Base-by-base conservation (phyloP, 2,329 filamentous ascomycete genomes). In the Ophiosphaerella narmari region DNA sequence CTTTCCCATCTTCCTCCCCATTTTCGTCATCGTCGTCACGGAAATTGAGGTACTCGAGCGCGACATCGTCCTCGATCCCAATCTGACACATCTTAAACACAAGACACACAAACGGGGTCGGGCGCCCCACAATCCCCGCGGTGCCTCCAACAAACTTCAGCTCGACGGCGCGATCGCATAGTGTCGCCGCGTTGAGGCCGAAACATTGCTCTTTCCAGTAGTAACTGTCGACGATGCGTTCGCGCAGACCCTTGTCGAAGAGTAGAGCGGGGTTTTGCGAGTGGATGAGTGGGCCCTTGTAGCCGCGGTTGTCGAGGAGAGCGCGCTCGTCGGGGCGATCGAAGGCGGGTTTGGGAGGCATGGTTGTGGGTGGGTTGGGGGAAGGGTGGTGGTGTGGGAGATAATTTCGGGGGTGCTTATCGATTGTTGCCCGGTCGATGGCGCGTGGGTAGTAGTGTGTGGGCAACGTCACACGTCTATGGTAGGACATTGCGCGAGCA, bases 171-270 rank as follows among this genome's bases (percentile, higher is more conserved):
- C 94, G 90, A 76, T 97, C 90, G 64, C 96, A 88, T 5, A 99
- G 74, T 0, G 85, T 87, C 1, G 86, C 86, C 3, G 84, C 83
- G 77, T 97, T 99, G 59, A 99, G 82, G 36, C 89, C 94, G 75
- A 97, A 99, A 73, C 94, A 97, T 77, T 97, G 92, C 76, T 97
- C 94, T 75, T 97, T 97, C 89, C 91, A 99, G 79, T 96, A 99
- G 77, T 96, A 95, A 45, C 86, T 90, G 69, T 96, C 91, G 62
- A 92, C 86, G 74, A 99, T 97, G 70, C 94, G 91, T 76, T 99
- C 94, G 69, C 90, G 89, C 59, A 97, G 91, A 35, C 91, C 89
- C 74, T 96, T 96, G 75, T 97, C 93, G 82, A 97, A 89, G 52
- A 97, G 89, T 4, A 89, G 92, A n/a, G 91, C 90, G 1, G 93